phyloP scores from a whole-genome alignment of 108 stramenopile genomes.

The Halocafeteria seosinensis region DNA sequence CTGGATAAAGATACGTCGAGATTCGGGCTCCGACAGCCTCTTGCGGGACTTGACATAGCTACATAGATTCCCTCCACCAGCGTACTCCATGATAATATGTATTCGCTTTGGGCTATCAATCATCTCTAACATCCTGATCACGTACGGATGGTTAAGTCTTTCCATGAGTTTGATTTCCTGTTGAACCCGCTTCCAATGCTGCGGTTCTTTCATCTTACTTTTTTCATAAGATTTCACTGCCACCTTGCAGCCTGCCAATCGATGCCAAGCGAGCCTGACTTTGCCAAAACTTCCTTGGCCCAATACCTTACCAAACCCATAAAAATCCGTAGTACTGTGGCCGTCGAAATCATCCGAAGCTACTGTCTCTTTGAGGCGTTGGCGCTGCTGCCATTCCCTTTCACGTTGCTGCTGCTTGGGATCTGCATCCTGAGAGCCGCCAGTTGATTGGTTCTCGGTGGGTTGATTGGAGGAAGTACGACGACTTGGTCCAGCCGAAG shows the following conservation, averaged over 20 bases:
- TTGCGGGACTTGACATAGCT: conserved; percentile 37
- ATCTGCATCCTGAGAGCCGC: no score
- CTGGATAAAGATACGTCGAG: conserved; percentile 24
- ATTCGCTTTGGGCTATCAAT: conserved; percentile 21
- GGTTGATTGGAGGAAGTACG: neutral
- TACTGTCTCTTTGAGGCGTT: conserved; percentile 19
- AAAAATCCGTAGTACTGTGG: conserved; percentile 24
- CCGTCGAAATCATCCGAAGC: conserved; percentile 5
- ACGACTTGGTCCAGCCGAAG: neutral
- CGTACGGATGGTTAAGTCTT: conserved; percentile 30
- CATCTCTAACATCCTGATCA: conserved; percentile 14
- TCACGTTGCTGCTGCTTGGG: neutral
- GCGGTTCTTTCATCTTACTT: conserved; percentile 37
- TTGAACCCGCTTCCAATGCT: conserved; percentile 40
- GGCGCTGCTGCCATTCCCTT: conserved; percentile 4
- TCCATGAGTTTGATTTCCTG: conserved; percentile 40
- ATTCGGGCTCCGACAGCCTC: conserved; percentile 29
- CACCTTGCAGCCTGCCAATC: conserved; percentile 35
- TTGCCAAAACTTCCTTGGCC: conserved; percentile 35
- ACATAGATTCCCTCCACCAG: conserved; percentile 40
- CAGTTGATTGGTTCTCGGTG: neutral
- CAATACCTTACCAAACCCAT: conserved; percentile 31
- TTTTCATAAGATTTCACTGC: conserved; percentile 49
- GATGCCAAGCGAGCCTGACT: conserved; percentile 42
- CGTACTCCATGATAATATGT: conserved; percentile 39